A percentile compares a stretch with the other conserved stretches of the same genome.
Conservation (phyloP, 306 rosid species). For the Rosa lucieae region DNA sequence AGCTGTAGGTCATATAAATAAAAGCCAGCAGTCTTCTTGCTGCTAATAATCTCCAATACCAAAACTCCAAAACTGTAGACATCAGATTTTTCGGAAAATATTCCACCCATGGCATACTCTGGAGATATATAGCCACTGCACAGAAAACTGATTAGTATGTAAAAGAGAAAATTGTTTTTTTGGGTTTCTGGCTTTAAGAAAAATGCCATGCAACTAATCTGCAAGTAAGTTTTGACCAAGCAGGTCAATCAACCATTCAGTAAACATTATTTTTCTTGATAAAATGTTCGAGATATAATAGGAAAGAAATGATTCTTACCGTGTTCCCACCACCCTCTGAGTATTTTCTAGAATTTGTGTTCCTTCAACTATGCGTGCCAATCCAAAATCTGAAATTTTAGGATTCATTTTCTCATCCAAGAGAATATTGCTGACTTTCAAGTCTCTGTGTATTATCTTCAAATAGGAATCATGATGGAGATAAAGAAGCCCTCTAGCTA, state of each 20-base stretch:
- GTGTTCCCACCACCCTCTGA: constrained; percentile 31
- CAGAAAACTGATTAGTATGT: not conserved
- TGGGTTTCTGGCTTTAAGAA: not conserved
- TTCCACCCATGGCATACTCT: constrained; percentile 26
- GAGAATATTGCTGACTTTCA: constrained; percentile 32
- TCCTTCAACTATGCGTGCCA: constrained; percentile 29
- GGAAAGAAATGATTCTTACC: constrained; percentile 9
- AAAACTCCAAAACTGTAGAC: constrained; percentile 33
- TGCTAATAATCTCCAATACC: constrained; percentile 30
- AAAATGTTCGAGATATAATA: not conserved
- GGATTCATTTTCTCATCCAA: constrained; percentile 39
- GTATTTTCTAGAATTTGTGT: constrained; percentile 28
- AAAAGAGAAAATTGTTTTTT: not conserved
- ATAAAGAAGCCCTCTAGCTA: constrained; percentile 29
- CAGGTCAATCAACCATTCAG: not conserved
- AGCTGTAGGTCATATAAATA: not conserved
- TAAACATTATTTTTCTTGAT: not conserved
- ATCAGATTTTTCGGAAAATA: constrained; percentile 34
- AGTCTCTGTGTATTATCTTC: constrained; percentile 27
- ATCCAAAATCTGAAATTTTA: constrained; percentile 35
- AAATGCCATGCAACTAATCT: not conserved
- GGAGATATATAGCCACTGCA: constrained; percentile 32
- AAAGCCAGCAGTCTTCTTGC: constrained; percentile 27
- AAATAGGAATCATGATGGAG: constrained; percentile 31
- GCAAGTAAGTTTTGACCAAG: not conserved